Evolutionary conservation across 139 green algal species (phyloP).

Genomic region (Ostreobium quekettii): DNA sequence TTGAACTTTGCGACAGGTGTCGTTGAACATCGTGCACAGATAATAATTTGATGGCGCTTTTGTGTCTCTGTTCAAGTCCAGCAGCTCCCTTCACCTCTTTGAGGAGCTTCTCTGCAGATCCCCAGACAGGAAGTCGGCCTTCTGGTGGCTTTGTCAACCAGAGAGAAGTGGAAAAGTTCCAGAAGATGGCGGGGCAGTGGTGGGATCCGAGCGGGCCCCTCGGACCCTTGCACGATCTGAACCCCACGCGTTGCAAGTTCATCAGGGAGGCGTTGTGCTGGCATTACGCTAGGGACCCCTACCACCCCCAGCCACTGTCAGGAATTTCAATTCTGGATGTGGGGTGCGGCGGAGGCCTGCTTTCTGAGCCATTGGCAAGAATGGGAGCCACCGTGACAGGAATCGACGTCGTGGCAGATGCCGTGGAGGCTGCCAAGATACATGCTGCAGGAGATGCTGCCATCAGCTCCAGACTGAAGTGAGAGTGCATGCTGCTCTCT

Average conservation of each 20-base stretch:
- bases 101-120: no score
- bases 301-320: conserved; percentile 20
- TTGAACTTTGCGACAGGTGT: no score
- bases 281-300: not conserved
- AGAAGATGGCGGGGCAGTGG: conserved; percentile 59
- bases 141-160: no score
- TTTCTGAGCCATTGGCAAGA: conserved; percentile 66
- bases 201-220: conserved; percentile 70
- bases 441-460: conserved; percentile 28
- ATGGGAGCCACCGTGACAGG: conserved; percentile 60
- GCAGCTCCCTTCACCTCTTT: no score
- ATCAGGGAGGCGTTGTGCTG: conserved; percentile 46
- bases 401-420: conserved; percentile 40
- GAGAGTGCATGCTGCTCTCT: no score
- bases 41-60: no score
- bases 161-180: conserved; percentile 75
- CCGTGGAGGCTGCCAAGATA: conserved; percentile 24
- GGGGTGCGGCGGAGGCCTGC: conserved; percentile 79
- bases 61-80: no score
- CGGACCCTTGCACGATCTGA: conserved; percentile 75
- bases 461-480: conserved; percentile 23
- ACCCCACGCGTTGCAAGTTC: conserved; percentile 67
- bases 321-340: conserved; percentile 68
- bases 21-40: no score
- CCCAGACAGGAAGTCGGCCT: no score